phyloP scores from a whole-genome alignment of 2,329 filamentous ascomycete genomes.

The Pleurostoma richardsiae region DNA sequence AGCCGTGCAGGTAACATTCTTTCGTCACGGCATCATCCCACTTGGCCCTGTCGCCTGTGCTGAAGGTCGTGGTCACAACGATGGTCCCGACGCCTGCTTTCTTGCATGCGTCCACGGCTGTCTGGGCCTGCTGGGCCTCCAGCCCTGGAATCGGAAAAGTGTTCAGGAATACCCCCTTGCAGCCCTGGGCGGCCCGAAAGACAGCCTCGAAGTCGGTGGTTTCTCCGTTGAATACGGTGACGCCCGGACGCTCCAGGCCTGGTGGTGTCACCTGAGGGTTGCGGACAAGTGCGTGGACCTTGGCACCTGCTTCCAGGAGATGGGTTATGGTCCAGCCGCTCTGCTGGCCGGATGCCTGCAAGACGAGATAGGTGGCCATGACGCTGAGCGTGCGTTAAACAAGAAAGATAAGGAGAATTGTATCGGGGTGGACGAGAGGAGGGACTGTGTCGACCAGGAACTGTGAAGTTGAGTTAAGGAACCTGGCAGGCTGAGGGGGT shows the following conservation, averaged over 20 bases:
- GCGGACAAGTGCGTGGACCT: slow-evolving; percentile 29
- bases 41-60: slow-evolving; percentile 8
- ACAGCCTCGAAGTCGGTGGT: slow-evolving; percentile 24
- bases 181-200: slow-evolving; percentile 24
- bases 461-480: too few species aligned
- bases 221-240: slow-evolving; percentile 29
- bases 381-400: too few species aligned
- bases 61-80: slow-evolving; percentile 18
- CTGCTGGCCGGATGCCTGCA: slow-evolving; percentile 27
- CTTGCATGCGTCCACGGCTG: slow-evolving; percentile 21
- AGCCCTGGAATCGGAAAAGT: slow-evolving; percentile 19
- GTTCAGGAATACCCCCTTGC: slow-evolving; percentile 22
- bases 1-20: slow-evolving; percentile 12
- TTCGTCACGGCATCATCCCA: slow-evolving; percentile 15
- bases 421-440: too few species aligned
- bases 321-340: slow-evolving; percentile 21
- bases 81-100: slow-evolving; percentile 23
- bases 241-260: slow-evolving; percentile 14
- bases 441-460: too few species aligned
- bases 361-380: slow-evolving; percentile 27
- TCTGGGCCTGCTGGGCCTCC: slow-evolving; percentile 22
- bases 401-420: too few species aligned
- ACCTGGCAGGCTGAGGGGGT: too few species aligned
- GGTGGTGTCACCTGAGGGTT: slow-evolving; percentile 21
- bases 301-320: slow-evolving; percentile 24